A percentile compares a stretch with the other conserved stretches of the same genome.
Conservation (phyloP, 768 basidiomycete genomes). For the Gautieria morchelliformis region DNA sequence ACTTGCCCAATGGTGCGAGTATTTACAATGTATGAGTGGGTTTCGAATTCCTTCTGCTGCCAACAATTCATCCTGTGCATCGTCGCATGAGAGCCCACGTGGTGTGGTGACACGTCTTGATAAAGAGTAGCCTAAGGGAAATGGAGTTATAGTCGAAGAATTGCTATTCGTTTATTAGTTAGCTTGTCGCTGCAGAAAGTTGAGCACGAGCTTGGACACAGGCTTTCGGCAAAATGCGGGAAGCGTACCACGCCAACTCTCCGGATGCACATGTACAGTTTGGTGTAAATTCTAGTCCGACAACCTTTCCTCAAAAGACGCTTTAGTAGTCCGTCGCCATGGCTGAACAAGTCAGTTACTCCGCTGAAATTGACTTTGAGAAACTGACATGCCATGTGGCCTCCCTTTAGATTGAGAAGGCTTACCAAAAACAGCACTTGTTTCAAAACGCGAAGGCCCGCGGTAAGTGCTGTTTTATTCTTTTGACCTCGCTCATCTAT, state of each 20-base stretch:
- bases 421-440: conserved; percentile 94
- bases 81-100: no score
- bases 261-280: conserved; percentile 26
- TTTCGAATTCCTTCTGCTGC: no score
- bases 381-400: background rate
- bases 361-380: background rate
- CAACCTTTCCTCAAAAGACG: conserved; percentile 18
- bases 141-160: no score
- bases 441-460: conserved; percentile 96
- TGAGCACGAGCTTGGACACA: no score
- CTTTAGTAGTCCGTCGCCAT: conserved; percentile 17
- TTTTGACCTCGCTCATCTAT: background rate
- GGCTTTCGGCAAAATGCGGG: conserved; percentile 3
- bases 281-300: conserved; percentile 28
- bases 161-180: no score
- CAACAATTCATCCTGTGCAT: no score
- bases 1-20: no score
- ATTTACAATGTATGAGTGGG: no score
- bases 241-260: conserved; percentile 9
- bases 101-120: no score
- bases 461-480: conserved; percentile 44
- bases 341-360: conserved; percentile 31
- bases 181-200: no score
- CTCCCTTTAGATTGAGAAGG: conserved; percentile 75
- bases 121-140: no score